Evolutionary conservation across 2,329 filamentous ascomycete species (phyloP), one percentile per base, ranked within the genome.

Genomic region (Aspergillus arachidicola): DNA sequence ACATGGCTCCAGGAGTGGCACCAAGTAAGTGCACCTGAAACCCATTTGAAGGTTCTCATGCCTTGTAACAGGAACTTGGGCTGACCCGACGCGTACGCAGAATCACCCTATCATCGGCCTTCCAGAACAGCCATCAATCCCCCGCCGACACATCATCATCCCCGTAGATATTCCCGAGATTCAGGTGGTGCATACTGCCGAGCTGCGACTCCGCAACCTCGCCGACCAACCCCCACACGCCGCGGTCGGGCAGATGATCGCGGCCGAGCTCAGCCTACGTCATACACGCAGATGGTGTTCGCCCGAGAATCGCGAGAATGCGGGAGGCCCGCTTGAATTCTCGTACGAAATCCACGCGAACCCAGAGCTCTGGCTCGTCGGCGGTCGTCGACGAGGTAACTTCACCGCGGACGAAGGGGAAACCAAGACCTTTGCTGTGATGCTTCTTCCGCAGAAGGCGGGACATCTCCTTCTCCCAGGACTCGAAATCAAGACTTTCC

Each of bases 111-210:
- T 71, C 38, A 71, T 78, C 45, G 64, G 67, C 1, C 70, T 80
- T 46, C 72, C 76, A 30, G 57, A 70, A 4, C 70, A 74, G 9
- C 75, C 70, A 41, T 66, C 68, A 16, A 72, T 78, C 26, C 80
- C 85, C 23, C 82, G 77, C 65, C 85, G 85, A 23, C 89, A 88
- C 14, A 94, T 99, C 69, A 83, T 91, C 34, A 96, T 99, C 59
- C 92, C 94, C 0, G 94, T 99, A 16, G 93, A 97, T 63, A 88
- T 99, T 1, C 94, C 94, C 0, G 89, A 90, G 1, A 84, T 97
- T 2, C 87, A 92, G 55, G 87, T 97, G 23, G 86, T 98, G 0
- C 91, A 96, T 76, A 96, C 91, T 0, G 90, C 91, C 21, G 77
- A 71, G 69, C 71, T 76, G 73, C 60, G 70, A 72, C 60, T 76